phyloP scores from a whole-genome alignment of 2,329 filamentous ascomycete species.

The Cladosporium sp. region DNA sequence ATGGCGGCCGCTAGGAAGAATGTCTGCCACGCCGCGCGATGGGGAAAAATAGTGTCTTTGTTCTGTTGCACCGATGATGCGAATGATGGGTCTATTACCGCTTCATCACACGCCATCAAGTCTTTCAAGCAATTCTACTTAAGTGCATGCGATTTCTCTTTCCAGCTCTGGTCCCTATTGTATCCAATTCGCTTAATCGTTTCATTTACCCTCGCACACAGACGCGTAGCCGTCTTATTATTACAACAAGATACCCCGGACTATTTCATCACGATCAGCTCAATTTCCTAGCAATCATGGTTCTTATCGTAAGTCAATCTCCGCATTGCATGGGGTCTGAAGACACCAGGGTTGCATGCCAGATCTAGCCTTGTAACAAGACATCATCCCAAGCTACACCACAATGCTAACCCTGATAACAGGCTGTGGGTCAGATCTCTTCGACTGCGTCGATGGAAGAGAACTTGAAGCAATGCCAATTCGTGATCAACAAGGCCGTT shows the following conservation, averaged over 20 bases:
- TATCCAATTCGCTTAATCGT: too few species aligned
- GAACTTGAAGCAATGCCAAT: slow-evolving; percentile 75
- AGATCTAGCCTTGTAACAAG: too few species aligned
- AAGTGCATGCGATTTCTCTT: too few species aligned
- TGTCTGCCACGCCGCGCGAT: too few species aligned
- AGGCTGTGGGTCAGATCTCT: slow-evolving; percentile 89
- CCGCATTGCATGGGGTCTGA: background rate
- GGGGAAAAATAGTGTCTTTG: too few species aligned
- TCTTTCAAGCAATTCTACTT: too few species aligned
- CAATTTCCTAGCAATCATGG: background rate
- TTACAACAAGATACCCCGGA: background rate
- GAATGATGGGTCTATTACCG: slow-evolving; percentile 1
- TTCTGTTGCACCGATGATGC: too few species aligned
- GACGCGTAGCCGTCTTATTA: background rate
- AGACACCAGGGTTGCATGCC: background rate
- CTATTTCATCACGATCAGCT: background rate
- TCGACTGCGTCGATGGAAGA: slow-evolving; percentile 71
- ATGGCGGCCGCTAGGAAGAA: too few species aligned
- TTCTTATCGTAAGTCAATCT: slow-evolving; percentile 4
- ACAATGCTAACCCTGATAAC: background rate
- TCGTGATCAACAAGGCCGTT: slow-evolving; percentile 67
- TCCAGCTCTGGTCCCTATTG: too few species aligned
- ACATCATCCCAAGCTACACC: background rate
- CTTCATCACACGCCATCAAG: background rate
- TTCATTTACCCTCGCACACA: background rate